Conservation (phyloP, 805 yeast genomes). For the Wickerhamomyces silvicola region DNA sequence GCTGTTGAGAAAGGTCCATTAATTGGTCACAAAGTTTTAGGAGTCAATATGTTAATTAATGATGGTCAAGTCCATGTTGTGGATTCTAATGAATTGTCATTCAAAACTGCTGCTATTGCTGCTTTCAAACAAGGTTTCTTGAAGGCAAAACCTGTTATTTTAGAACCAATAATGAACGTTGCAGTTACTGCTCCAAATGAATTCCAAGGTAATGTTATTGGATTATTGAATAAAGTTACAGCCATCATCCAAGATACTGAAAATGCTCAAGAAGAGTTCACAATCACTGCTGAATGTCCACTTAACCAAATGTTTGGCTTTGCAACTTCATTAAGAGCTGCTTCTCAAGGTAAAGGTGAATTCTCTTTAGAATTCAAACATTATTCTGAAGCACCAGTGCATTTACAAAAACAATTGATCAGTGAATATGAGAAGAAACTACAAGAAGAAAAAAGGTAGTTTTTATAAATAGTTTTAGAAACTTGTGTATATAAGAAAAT, state of each 20-base stretch:
- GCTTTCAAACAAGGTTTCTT: conserved; percentile 91
- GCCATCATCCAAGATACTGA: conserved; percentile 94
- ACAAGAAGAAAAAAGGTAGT: conserved; percentile 14
- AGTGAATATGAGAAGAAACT: conserved; percentile 65
- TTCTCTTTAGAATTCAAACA: conserved; percentile 91
- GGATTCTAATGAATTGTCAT: conserved; percentile 93
- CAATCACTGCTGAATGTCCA: conserved; percentile 92
- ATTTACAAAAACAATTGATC: conserved; percentile 82
- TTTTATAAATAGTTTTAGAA: not conserved
- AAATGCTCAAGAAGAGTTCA: conserved; percentile 90
- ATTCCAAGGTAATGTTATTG: conserved; percentile 91
- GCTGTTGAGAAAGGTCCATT: conserved; percentile 94
- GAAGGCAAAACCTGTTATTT: conserved; percentile 75
- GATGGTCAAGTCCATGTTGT: conserved; percentile 98
- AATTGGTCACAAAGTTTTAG: conserved; percentile 89
- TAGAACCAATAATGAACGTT: conserved; percentile 96
- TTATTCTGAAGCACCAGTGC: conserved; percentile 86
- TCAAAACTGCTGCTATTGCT: conserved; percentile 83
- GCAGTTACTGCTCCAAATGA: conserved; percentile 92
- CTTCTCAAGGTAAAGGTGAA: conserved; percentile 98
- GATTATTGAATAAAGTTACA: conserved; percentile 82
- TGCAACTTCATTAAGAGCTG: conserved; percentile 90
- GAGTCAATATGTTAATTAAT: conserved; percentile 86
- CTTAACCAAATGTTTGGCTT: conserved; percentile 94
- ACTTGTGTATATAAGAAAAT: not conserved